Conservation (phyloP, 2,329 filamentous ascomycete genomes). For the Daldinia sp. region DNA sequence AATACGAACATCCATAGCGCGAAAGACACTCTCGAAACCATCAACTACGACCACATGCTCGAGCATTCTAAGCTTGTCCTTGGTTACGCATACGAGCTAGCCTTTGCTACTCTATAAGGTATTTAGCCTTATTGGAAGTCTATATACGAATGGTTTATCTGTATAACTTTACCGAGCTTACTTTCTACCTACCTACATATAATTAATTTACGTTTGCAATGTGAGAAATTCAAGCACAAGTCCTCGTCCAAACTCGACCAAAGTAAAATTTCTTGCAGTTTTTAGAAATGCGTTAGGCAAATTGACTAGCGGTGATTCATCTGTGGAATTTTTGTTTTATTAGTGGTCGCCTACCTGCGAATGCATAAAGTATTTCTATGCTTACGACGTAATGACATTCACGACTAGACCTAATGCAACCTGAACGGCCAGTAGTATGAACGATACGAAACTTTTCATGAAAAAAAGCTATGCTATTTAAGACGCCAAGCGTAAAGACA, state of each 20-base stretch:
- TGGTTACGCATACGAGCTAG: conserved; percentile 62
- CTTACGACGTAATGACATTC: neutral
- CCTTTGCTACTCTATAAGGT: conserved; percentile 43
- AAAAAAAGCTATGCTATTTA: conserved; percentile 24
- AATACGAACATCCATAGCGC: conserved; percentile 81
- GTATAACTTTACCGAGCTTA: neutral
- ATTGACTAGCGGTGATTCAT: neutral
- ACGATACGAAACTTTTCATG: conserved; percentile 1
- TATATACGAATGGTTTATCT: neutral
- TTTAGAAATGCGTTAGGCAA: neutral
- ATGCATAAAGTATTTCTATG: neutral
- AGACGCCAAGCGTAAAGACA: conserved; percentile 34
- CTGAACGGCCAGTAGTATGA: neutral
- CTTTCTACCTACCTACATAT: neutral
- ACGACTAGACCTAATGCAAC: neutral
- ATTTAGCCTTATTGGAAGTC: neutral
- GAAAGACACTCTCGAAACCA: conserved; percentile 76
- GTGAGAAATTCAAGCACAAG: neutral
- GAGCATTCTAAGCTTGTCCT: conserved; percentile 69
- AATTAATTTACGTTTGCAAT: neutral
- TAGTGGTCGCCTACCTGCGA: neutral
- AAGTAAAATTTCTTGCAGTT: neutral
- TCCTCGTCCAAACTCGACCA: neutral
- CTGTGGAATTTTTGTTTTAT: neutral
- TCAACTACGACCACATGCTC: conserved; percentile 75